These are phyloP conservation scores for Sugiyamaella mastotermitis DNA, from an alignment of 805 yeast species.

Conservation along the genomic window DNA sequence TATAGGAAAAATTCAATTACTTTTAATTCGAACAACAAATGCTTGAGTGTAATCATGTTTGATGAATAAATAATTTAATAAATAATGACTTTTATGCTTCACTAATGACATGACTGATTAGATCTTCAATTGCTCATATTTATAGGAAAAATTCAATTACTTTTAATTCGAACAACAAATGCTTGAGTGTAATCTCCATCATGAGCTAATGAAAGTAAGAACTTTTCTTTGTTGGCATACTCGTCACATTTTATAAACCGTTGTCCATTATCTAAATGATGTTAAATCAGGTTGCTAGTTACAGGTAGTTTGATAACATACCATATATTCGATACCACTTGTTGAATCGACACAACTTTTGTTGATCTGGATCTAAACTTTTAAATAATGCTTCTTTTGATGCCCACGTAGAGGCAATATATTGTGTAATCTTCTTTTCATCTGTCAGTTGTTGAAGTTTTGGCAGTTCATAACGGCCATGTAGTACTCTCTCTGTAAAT, in stretches of 20 bases:
- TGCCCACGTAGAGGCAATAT: slow-evolving; percentile 63
- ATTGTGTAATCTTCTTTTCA: slow-evolving; percentile 14
- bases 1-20: too few relatives aligned
- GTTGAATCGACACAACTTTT: slow-evolving; percentile 46
- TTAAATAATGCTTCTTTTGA: slow-evolving; percentile 70
- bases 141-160: too few relatives aligned
- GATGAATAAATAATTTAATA: too few relatives aligned
- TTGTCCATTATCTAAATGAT: slow-evolving; percentile 5
- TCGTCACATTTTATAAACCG: slow-evolving; percentile 18
- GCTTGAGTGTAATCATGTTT: slow-evolving; percentile 54
- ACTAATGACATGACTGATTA: too few relatives aligned
- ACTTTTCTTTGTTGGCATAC: slow-evolving; percentile 34
- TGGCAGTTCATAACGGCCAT: slow-evolving; percentile 39
- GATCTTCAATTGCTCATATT: too few relatives aligned
- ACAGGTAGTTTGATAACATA: neutral
- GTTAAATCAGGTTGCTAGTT: neutral
- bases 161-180: slow-evolving; percentile 41
- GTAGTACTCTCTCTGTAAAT: slow-evolving; percentile 45
- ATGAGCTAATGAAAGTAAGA: slow-evolving; percentile 55
- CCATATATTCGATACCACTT: slow-evolving; percentile 46
- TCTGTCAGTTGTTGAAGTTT: slow-evolving; percentile 21
- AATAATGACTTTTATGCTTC: too few relatives aligned
- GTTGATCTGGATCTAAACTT: slow-evolving; percentile 44
- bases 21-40: slow-evolving; percentile 41
- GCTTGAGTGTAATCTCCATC: slow-evolving; percentile 58